Conservation (phyloP, 1,284 basidiomycete species). For the Microbotryum violaceum region DNA sequence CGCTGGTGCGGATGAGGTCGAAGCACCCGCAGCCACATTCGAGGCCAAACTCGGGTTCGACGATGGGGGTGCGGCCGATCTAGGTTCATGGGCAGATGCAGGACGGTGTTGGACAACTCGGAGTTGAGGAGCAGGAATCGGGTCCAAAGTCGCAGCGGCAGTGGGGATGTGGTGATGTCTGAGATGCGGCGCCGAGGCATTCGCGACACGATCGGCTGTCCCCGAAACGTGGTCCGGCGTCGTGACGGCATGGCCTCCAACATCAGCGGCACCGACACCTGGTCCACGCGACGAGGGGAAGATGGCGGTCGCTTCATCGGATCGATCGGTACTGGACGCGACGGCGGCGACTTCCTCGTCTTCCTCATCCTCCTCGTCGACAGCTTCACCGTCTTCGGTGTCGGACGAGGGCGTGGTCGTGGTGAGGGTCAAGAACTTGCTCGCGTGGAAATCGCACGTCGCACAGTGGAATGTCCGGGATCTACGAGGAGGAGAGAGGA, state of each 20-base stretch:
- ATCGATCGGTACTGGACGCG: too few species aligned
- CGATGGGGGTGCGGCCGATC: neutral
- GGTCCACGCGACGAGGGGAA: neutral
- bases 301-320: neutral
- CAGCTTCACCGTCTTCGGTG: neutral
- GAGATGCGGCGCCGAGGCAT: too few species aligned
- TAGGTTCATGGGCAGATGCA: neutral
- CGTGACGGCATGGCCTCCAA: neutral
- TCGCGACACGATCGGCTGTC: too few species aligned
- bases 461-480: slow-evolving; percentile 7
- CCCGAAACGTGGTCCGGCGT: too few species aligned
- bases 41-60: neutral
- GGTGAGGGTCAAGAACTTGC: neutral
- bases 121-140: neutral
- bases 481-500: neutral
- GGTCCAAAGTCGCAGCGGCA: neutral
- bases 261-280: neutral
- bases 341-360: neutral
- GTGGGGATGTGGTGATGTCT: neutral
- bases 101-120: slow-evolving; percentile 1
- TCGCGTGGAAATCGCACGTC: neutral
- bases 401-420: neutral
- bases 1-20: neutral
- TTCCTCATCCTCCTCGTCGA: neutral
- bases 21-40: neutral